These are phyloP conservation scores for Stephania cephalantha DNA, from an alignment of 164 flowering plant species.

Conservation along the genomic window DNA sequence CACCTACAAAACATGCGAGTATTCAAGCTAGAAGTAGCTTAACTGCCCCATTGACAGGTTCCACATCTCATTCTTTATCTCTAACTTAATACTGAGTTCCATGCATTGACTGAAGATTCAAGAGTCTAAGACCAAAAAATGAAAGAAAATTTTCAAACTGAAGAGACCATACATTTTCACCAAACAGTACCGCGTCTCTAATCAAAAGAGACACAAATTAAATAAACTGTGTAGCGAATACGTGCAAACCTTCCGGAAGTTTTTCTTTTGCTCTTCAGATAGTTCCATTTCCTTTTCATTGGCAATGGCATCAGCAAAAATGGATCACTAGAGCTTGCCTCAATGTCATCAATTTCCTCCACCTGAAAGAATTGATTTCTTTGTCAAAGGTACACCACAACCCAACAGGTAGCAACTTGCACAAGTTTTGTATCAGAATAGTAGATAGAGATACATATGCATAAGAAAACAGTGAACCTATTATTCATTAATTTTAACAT, in stretches of 20 bases:
- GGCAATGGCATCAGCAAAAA: conserved; percentile 82
- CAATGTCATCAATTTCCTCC: conserved; percentile 93
- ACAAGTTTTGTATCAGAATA: no score
- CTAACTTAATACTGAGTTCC: neutral
- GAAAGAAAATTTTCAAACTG: neutral
- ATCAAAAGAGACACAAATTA: neutral
- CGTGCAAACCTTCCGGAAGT: conserved; percentile 61
- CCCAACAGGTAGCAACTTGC: neutral
- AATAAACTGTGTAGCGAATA: neutral
- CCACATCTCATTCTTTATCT: neutral
- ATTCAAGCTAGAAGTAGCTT: no score
- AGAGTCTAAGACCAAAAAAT: neutral
- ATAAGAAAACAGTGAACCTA: no score
- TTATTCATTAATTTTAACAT: no score
- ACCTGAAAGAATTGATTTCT: conserved; percentile 43
- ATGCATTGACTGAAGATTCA: neutral
- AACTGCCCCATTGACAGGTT: neutral
- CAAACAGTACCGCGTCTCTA: neutral
- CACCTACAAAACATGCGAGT: neutral
- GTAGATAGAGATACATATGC: no score
- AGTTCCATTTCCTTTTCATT: conserved; percentile 72
- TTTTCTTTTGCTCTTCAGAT: conserved; percentile 79
- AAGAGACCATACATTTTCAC: neutral
- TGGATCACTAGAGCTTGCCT: conserved; percentile 53
- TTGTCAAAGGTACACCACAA: neutral